These are phyloP conservation scores for Cystofilobasidium macerans DNA, from an alignment of 768 basidiomycete genomes.

Conservation along the genomic window DNA sequence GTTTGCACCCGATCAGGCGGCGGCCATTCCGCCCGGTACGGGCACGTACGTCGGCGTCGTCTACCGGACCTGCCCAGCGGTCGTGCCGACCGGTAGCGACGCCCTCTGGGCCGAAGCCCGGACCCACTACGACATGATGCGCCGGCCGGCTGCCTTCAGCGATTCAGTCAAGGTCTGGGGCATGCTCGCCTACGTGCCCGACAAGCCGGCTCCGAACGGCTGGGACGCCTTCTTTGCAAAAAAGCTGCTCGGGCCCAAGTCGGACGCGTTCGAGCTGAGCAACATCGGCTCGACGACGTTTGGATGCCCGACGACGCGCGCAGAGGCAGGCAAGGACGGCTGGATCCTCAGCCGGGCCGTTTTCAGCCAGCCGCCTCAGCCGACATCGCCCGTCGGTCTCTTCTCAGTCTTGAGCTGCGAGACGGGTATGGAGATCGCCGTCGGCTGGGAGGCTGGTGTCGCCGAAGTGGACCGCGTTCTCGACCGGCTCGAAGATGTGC, in stretches of 20 bases:
- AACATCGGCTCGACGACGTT: neutral
- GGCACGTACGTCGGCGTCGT: constrained; percentile 2
- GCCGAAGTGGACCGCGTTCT: neutral
- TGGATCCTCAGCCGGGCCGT: neutral
- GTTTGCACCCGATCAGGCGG: neutral
- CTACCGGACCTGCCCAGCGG: neutral
- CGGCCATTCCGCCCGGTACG: neutral
- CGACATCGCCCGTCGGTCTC: neutral
- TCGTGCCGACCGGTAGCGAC: too few relatives aligned
- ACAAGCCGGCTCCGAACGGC: neutral
- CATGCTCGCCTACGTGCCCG: neutral
- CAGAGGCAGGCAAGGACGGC: neutral
- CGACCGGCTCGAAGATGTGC: neutral
- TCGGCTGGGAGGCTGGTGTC: neutral
- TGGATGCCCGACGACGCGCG: neutral
- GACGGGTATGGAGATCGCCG: neutral
- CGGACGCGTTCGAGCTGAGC: neutral
- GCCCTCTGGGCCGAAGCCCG: neutral
- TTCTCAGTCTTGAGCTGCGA: neutral
- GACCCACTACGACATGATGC: neutral
- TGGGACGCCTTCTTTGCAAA: neutral
- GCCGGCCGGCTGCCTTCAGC: neutral
- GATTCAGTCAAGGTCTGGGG: neutral
- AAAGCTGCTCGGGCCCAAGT: neutral
- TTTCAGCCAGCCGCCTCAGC: neutral